Conservation (phyloP, 768 basidiomycete genomes). For the Russula abietina region DNA sequence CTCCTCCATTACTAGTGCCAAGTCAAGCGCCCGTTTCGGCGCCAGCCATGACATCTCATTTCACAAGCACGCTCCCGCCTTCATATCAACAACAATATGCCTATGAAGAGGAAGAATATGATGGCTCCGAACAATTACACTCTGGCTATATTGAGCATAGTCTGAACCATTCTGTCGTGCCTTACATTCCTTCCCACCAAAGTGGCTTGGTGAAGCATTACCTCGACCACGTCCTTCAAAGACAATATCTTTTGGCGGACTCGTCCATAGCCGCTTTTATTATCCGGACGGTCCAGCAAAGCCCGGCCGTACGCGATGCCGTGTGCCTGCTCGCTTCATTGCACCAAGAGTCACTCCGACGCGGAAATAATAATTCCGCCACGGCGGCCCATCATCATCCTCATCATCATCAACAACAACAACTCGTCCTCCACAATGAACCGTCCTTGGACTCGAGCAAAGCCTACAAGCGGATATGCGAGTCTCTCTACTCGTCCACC, state of each 20-base stretch:
- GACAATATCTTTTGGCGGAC: conserved; percentile 68
- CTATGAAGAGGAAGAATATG: conserved; percentile 24
- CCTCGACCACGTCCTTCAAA: conserved; percentile 52
- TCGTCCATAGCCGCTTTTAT: conserved; percentile 42
- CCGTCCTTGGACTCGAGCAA: conserved; percentile 16
- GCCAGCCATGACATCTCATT: not conserved
- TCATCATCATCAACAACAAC: not conserved
- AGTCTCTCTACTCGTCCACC: conserved; percentile 20
- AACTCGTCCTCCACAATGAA: conserved; percentile 1
- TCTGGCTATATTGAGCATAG: conserved; percentile 23
- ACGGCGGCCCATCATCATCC: not conserved
- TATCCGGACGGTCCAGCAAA: conserved; percentile 42
- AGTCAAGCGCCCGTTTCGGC: not conserved
- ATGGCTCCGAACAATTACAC: conserved; percentile 15
- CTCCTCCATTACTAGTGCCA: not conserved
- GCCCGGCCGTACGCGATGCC: conserved; percentile 47
- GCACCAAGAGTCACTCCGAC: conserved; percentile 37
- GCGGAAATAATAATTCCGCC: not conserved
- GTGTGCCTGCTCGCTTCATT: conserved; percentile 59
- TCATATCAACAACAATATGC: conserved; percentile 22
- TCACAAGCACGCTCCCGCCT: conserved; percentile 18
- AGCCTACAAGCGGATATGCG: conserved; percentile 27
- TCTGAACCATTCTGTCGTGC: conserved; percentile 23
- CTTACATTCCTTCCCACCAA: conserved; percentile 27
- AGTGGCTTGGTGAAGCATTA: conserved; percentile 41